Evolutionary conservation across 352 stramenopile species (phyloP).

Genomic region (Pythium graminicola): DNA sequence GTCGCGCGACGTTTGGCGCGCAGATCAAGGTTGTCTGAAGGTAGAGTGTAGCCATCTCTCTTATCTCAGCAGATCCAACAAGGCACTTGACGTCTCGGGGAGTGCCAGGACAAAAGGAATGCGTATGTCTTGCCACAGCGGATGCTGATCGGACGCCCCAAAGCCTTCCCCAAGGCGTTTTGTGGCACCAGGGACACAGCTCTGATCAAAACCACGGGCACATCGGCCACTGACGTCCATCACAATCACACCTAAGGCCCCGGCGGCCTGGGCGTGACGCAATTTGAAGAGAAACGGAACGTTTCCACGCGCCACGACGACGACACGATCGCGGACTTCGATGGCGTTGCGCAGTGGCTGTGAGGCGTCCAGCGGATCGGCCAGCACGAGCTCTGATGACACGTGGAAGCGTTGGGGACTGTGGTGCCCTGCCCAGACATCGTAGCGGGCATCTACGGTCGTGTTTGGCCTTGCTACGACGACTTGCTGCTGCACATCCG

Average conservation of each 20-base stretch:
- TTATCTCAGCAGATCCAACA: slow-evolving; percentile 25
- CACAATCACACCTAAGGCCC: slow-evolving; percentile 61
- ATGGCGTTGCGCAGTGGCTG: slow-evolving; percentile 41
- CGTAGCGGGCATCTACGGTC: slow-evolving; percentile 27
- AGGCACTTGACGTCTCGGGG: slow-evolving; percentile 25
- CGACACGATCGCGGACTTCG: slow-evolving; percentile 46
- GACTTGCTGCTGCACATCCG: slow-evolving; percentile 46
- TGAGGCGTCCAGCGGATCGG: slow-evolving; percentile 53
- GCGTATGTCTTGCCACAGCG: slow-evolving; percentile 41
- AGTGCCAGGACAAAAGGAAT: slow-evolving; percentile 59
- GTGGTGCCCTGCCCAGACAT: slow-evolving; percentile 61
- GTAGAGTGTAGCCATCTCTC: slow-evolving; percentile 25
- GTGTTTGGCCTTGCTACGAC: slow-evolving; percentile 4
- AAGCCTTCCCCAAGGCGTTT: slow-evolving; percentile 50
- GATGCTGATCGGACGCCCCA: slow-evolving; percentile 39
- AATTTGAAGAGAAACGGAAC: slow-evolving; percentile 69
- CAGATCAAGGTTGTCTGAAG: slow-evolving; percentile 17
- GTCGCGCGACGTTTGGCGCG: slow-evolving; percentile 20
- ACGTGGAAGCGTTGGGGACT: slow-evolving; percentile 63
- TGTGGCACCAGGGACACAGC: slow-evolving; percentile 54
- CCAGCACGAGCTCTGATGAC: slow-evolving; percentile 54
- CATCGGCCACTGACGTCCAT: slow-evolving; percentile 43
- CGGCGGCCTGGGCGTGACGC: slow-evolving; percentile 50
- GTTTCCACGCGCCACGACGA: slow-evolving; percentile 41
- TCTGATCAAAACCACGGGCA: slow-evolving; percentile 49